These are phyloP conservation scores for Hypocreales sp. DNA, from an alignment of 2,329 filamentous ascomycete genomes.

Conservation along the genomic window DNA sequence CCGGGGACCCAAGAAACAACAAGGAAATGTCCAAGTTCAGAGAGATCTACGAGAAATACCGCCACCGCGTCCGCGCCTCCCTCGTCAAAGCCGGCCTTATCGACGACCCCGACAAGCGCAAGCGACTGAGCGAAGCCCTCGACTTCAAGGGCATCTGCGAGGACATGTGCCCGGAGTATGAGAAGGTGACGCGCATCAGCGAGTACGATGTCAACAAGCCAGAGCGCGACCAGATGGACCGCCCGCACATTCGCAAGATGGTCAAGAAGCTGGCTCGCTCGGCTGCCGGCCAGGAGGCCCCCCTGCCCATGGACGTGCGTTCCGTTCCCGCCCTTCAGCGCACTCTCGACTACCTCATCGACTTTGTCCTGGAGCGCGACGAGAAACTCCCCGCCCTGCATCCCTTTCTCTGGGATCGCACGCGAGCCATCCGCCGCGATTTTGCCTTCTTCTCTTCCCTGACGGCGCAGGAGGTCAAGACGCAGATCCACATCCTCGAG, in stretches of 20 bases:
- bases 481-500: slow-evolving; percentile 48
- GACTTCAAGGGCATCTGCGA: slow-evolving; percentile 54
- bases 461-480: slow-evolving; percentile 36
- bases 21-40: slow-evolving; percentile 37
- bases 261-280: slow-evolving; percentile 54
- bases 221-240: slow-evolving; percentile 33
- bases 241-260: slow-evolving; percentile 39
- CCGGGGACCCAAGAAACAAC: slow-evolving; percentile 35
- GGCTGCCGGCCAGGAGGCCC: slow-evolving; percentile 51
- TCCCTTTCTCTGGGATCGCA: slow-evolving; percentile 53
- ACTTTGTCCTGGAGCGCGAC: slow-evolving; percentile 39
- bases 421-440: slow-evolving; percentile 50
- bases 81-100: slow-evolving; percentile 45
- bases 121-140: slow-evolving; percentile 46
- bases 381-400: slow-evolving; percentile 39
- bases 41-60: slow-evolving; percentile 39
- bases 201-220: slow-evolving; percentile 41
- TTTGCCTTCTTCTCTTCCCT: slow-evolving; percentile 52
- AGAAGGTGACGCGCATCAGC: slow-evolving; percentile 46
- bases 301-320: slow-evolving; percentile 52
- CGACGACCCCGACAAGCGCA: slow-evolving; percentile 48
- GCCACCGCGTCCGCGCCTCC: slow-evolving; percentile 37
- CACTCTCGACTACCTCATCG: slow-evolving; percentile 48
- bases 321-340: slow-evolving; percentile 41
- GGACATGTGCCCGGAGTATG: slow-evolving; percentile 55